A percentile compares a stretch with the other conserved stretches of the same genome.
phyloP scores from a whole-genome alignment of 805 yeast genomes.

The Yarrowia hollandica region DNA sequence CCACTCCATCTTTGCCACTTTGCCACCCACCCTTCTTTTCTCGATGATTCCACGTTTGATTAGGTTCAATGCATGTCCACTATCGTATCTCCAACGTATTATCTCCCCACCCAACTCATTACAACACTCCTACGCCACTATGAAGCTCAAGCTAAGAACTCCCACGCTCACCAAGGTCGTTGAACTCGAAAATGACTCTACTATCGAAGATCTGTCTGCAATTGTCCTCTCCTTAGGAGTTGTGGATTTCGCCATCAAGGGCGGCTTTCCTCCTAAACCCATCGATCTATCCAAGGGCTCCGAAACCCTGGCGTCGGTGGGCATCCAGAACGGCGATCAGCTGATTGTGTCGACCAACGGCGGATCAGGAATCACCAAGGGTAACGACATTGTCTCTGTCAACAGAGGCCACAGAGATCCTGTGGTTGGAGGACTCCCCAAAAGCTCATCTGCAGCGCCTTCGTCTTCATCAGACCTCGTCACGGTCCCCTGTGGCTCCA shows the following conservation, averaged over 20 bases:
- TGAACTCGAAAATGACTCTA: slow-evolving; percentile 44
- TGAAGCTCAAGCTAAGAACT: slow-evolving; percentile 42
- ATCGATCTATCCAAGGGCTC: slow-evolving; percentile 41
- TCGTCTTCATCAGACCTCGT: no score
- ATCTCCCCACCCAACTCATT: no score
- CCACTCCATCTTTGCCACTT: neutral
- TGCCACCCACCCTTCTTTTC: neutral
- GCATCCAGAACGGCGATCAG: slow-evolving; percentile 61
- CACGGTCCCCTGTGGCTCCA: neutral
- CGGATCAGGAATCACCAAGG: neutral
- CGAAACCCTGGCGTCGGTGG: slow-evolving; percentile 42
- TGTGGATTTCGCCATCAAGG: slow-evolving; percentile 42
- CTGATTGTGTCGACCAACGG: slow-evolving; percentile 43
- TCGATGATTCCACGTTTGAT: neutral
- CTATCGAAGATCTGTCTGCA: slow-evolving; percentile 41
- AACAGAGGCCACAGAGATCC: slow-evolving; percentile 11
- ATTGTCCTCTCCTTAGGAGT: slow-evolving; percentile 31
- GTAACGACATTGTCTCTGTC: neutral
- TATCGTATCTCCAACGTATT: neutral
- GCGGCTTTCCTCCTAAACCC: slow-evolving; percentile 63
- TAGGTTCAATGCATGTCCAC: neutral
- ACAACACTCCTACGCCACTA: no score
- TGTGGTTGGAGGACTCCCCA: neutral
- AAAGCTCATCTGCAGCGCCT: no score
- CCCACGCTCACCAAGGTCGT: slow-evolving; percentile 41